Evolutionary conservation across 345 rosid genomes (phyloP), one percentile per base, ranked within the genome.

Genomic region (Salix dunnii): DNA sequence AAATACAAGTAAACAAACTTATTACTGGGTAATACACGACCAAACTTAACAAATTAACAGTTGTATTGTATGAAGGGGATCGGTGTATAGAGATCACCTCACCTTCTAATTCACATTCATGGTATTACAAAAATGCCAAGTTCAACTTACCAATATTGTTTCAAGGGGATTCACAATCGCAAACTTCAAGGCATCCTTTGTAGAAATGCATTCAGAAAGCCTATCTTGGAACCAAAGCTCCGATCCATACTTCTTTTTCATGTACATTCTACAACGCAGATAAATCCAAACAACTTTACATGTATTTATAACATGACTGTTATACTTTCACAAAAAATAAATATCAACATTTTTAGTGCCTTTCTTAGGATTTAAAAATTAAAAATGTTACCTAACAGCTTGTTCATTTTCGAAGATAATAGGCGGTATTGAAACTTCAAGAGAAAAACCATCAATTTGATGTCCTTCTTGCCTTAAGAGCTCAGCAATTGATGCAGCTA

Each of bases 131-230:
- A 71, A 73, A 62, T 6, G 42, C 10, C 27, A 55, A 68, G 28
- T 51, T 23, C 70, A 60, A 77, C 91, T 88, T 79, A 93, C 99
- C 97, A 95, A 77, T 63, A 79, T 79, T 2, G 65, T 72, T 79
- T 86, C 90, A 49, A 95, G 91, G 25, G 86, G 78, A 78, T 81
- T 78, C 72, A 85, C 77, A 49, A 90, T 72, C n/a, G 89, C 80
- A 78, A 74, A 81, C 83, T 90, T 93, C 51, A 95, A 85, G 70
- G 91, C 93, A 77, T 91, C 96, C 89, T 95, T 95, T 9, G 78
- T 87, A 78, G 89, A 90, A 62, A 79, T 63, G 30, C 79, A 72
- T 51, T 86, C 87, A 17, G 83, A 77, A 71, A 78, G 63, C 28
- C 76, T 79, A 61, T 83, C 81, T 76, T 85, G 85, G 79, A 90